Evolutionary conservation across 2,329 filamentous ascomycete species (phyloP), one percentile per base, ranked within the genome.

Genomic region (Chalara sp.): DNA sequence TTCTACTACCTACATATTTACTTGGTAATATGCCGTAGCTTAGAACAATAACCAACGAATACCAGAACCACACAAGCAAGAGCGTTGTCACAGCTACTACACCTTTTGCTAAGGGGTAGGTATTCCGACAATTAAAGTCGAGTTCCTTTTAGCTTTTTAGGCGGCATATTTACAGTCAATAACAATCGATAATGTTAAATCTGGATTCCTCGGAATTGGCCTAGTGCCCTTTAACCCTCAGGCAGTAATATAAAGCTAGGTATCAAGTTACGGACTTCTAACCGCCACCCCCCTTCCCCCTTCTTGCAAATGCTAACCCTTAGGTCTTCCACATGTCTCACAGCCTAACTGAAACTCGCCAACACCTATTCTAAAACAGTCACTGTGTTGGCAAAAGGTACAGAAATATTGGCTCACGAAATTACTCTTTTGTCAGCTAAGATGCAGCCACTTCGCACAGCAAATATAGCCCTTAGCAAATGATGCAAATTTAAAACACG

Each of bases 191-290:
- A 68, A 68, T 52, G 61, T 63, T 33, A 40, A 54, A 45, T 52
- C 49, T 62, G 56, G 57, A 49, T 68, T 68, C 56, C 46, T 53
- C 59, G 61, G 58, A 53, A 61, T 64, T 59, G 55, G 67, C 28
- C 55, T 70, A 54, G 54, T 65, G 48, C 65, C 61, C 54, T 58
- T 61, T 44, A 47, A 68, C 56, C 61, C 61, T 56, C 52, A 66
- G 32, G 56, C 48, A 45, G 63, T 67, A 30, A 44, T 68, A 54
- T 55, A 48, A 66, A 64, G 58, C 64, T 68, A 53, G 52, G 63
- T 49, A 42, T 62, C 8, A 53, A 53, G 49, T 56, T 61, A 51
- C 52, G 50, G 49, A 63, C 59, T 51, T n/a, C n/a, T n/a, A n/a
- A n/a, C 56, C 53, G 52, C 53, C 48, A 48, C 50, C 55, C 33